These are phyloP conservation scores for Asterochloris sp. DNA, from an alignment of 139 green algal species.

Conservation along the genomic window DNA sequence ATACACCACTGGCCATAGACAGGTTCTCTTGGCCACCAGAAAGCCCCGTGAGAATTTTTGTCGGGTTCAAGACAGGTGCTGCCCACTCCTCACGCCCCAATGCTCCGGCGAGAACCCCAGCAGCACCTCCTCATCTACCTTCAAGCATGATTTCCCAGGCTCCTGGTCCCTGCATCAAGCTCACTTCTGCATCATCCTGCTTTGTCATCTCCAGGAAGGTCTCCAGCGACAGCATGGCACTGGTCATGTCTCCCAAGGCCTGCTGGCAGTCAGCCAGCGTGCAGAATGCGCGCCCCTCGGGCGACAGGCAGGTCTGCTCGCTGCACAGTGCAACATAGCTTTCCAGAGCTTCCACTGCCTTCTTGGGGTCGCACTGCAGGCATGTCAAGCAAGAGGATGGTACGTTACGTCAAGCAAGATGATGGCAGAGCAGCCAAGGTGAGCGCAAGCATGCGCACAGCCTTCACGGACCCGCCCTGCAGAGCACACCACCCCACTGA, in stretches of 20 bases:
- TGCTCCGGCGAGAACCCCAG: background rate
- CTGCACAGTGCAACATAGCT: slow-evolving; percentile 2
- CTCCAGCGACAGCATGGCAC: slow-evolving; percentile 8
- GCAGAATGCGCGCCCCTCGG: slow-evolving; percentile 12
- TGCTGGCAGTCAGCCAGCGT: slow-evolving; percentile 18
- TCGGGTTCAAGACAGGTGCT: too few relatives aligned
- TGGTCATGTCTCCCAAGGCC: background rate
- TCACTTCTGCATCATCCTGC: slow-evolving; percentile 12
- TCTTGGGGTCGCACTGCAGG: slow-evolving; percentile 5
- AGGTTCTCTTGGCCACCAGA: too few relatives aligned
- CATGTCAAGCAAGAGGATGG: too few relatives aligned
- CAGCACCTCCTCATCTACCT: background rate
- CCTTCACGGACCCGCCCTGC: too few relatives aligned
- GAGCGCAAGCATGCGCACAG: too few relatives aligned
- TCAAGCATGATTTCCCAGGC: background rate
- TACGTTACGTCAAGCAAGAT: too few relatives aligned
- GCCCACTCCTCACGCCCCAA: background rate
- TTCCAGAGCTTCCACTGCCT: slow-evolving; percentile 5
- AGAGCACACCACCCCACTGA: too few relatives aligned
- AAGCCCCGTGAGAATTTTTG: too few relatives aligned
- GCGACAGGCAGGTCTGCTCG: background rate
- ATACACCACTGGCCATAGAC: too few relatives aligned
- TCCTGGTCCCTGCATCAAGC: background rate
- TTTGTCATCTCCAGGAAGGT: slow-evolving; percentile 1
- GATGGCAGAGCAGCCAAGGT: too few relatives aligned